Evolutionary conservation across 2,329 filamentous ascomycete genomes (phyloP), one percentile per base, ranked within the genome.

Genomic region (Aspergillus felis): DNA sequence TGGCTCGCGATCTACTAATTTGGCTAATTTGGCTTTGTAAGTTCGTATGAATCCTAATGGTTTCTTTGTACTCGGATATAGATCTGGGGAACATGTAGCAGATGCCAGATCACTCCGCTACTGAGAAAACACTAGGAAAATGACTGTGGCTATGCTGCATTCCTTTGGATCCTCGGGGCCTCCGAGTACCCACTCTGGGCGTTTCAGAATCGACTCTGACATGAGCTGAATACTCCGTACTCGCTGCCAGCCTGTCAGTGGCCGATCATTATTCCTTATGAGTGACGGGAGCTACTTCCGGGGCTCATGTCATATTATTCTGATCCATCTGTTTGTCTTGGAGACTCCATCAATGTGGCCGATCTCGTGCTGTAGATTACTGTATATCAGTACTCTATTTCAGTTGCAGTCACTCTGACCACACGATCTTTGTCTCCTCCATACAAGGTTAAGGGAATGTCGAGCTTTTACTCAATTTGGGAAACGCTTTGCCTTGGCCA

Each of bases 131-230:
- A 7, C 32, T 8, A 38, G 14, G 14, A 17, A 35, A 38, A 7
- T 6, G 6, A 17, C 2, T 50, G 59, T 50, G 59, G 56, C 59
- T 49, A 54, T 57, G 61, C 50, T 51, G 55, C 48, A 50, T 56
- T 42, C 32, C 50, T 29, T 35, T 14, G 29, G 5, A 14, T 14
- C 29, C 32, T 44, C 57, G 51, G 53, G 59, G 57, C 59, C 17
- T 38, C 14, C 52, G 57, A 10, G 41, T 38, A 53, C 60, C 61
- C 60, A 62, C 61, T 51, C 51, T 47, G 58, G 55, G 57, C 53
- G 62, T 64, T 64, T 64, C 62, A 61, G 55, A 56, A 55, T 57
- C 46, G 41, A 55, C 55, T 56, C 51, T 47, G 52, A 51, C 51
- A 52, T 47, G 46, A 46, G 38, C 41, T 22, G 42, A 42, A 48